Evolutionary conservation across 1,139 yeast species (phyloP), one percentile per base, ranked within the genome.

Genomic region (Saccharomyces uvarum): DNA sequence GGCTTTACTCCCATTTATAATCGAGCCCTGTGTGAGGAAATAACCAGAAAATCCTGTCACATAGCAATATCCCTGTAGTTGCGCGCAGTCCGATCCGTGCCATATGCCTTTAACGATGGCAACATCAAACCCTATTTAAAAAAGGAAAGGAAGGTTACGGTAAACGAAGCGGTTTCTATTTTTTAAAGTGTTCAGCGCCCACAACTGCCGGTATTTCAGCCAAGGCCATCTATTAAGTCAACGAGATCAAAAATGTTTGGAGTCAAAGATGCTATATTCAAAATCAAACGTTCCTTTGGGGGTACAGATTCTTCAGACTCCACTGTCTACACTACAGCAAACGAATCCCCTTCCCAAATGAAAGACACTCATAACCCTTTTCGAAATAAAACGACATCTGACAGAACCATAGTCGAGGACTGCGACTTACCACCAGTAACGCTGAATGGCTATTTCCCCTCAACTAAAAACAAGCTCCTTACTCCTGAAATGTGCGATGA

Each of bases 401-500:
- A 49, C 4, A 38, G 47, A 24, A 11, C 48, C 5, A 32, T 38
- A 21, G 53, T 54, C n/a, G 60, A 59, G 11, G 62, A 58, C 3
- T 63, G 60, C 5, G 81, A 80, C 4, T 65, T 82, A 51, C 77
- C 80, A 1, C 79, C 81, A 0, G 68, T 84, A 5, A 63, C 63
- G 31, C 66, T 84, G 21, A 54, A 57, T 1, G 97, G 96, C 0
- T 88, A 86, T 66, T 73, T 75, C 38, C 64, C 73, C 0, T 69
- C 74, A 2, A 86, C 95, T 0, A 79, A 75, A 55, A 81, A 81
- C 58, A 75, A 78, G 59, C 71, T 91, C 9, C 65, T 93, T 57
- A 77, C 77, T 19, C 61, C 66, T 1, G 86, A 81, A 50, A 72
- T 91, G 62, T 93, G 95, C 0, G 85, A 79, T 56, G 90, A 88